A percentile compares a stretch with the other conserved stretches of the same genome.
Evolutionary conservation across 495 filamentous ascomycete genomes (phyloP).

Genomic region (Penicillium nucicola): DNA sequence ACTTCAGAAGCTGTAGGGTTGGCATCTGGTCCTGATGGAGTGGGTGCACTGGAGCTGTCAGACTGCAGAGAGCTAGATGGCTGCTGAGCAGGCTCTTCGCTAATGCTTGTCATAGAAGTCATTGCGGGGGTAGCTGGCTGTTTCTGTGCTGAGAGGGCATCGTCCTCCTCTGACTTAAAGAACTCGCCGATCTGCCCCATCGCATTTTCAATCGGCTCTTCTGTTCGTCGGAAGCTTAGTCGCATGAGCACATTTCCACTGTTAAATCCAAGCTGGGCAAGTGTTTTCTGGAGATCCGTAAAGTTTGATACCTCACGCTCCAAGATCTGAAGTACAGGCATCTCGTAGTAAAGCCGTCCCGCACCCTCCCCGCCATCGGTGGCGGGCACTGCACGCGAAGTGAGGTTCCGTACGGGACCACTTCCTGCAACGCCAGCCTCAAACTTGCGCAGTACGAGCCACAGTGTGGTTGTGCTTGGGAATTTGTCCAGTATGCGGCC

Average conservation of each 20-base stretch:
- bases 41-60: not conserved
- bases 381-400: conserved; percentile 67
- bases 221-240: conserved; percentile 69
- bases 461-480: conserved; percentile 77
- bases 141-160: conserved; percentile 12
- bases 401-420: conserved; percentile 66
- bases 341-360: conserved; percentile 82
- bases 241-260: conserved; percentile 75
- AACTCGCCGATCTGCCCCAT: conserved; percentile 74
- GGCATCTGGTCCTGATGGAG: not conserved
- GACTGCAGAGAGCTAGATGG: conserved; percentile 1
- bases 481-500: conserved; percentile 77
- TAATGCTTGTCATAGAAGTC: conserved; percentile 16
- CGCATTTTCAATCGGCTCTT: conserved; percentile 78
- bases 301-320: conserved; percentile 72
- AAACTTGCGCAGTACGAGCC: conserved; percentile 84
- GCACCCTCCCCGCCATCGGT: conserved; percentile 52
- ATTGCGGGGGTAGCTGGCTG: not conserved
- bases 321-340: conserved; percentile 77
- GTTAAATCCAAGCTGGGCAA: conserved; percentile 84
- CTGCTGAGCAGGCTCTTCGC: conserved; percentile 13
- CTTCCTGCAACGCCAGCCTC: conserved; percentile 62
- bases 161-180: conserved; percentile 51
- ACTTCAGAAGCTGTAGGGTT: conserved; percentile 12
- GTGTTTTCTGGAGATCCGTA: conserved; percentile 78